Conservation (phyloP, 805 yeast genomes). For the Kuraishia molischiana region DNA sequence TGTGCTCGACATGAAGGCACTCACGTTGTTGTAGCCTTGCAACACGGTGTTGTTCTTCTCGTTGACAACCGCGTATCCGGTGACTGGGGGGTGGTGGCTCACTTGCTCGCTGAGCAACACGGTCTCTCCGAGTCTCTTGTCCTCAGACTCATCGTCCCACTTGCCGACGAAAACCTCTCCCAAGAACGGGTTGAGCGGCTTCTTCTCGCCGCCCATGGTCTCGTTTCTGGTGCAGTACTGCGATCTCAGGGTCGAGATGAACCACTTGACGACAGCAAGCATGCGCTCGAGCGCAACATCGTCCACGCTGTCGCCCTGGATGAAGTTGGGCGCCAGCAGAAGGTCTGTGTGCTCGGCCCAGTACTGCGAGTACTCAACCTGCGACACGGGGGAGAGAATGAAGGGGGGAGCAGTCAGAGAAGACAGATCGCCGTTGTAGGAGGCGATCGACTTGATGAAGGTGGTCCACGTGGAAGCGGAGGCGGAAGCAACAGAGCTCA, state of each 20-base stretch:
- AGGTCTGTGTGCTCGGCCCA: conserved; percentile 93
- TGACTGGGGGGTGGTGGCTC: conserved; percentile 94
- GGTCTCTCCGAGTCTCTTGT: conserved; percentile 61
- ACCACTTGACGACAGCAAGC: conserved; percentile 83
- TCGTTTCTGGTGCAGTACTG: conserved; percentile 93
- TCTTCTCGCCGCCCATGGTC: conserved; percentile 90
- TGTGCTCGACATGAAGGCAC: conserved; percentile 69
- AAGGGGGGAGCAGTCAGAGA: conserved; percentile 96
- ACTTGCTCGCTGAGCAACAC: conserved; percentile 83
- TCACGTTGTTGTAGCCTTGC: conserved; percentile 87
- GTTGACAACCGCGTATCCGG: conserved; percentile 82
- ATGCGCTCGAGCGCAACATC: conserved; percentile 54
- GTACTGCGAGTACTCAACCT: conserved; percentile 86
- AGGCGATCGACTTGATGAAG: conserved; percentile 81
- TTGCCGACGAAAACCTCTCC: conserved; percentile 92
- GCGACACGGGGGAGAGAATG: conserved; percentile 82
- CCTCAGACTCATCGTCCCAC: conserved; percentile 52
- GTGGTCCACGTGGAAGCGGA: conserved; percentile 69
- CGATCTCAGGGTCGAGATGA: conserved; percentile 80
- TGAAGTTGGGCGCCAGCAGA: conserved; percentile 59
- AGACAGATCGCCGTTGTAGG: conserved; percentile 89
- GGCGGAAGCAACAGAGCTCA: background rate
- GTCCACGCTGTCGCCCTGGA: conserved; percentile 28
- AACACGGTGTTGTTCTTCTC: conserved; percentile 57
- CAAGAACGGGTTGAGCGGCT: conserved; percentile 91